phyloP scores from a whole-genome alignment of 2,329 filamentous ascomycete genomes.

The Talaromyces albobiverticillius region DNA sequence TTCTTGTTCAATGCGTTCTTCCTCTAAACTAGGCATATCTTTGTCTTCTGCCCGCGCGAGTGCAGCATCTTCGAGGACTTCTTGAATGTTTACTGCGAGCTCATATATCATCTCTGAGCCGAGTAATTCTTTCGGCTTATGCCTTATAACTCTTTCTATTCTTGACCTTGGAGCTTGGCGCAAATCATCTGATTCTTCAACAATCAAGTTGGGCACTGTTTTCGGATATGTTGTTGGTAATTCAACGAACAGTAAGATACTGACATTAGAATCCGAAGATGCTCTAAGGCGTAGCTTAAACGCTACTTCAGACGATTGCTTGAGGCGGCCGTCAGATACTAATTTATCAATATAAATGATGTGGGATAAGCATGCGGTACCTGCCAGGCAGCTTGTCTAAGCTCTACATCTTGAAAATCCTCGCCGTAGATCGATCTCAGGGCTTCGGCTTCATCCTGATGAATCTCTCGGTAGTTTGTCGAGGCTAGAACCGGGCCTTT shows the following conservation, averaged over 20 bases:
- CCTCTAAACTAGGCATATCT: slow-evolving; percentile 79
- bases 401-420: slow-evolving; percentile 74
- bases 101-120: slow-evolving; percentile 66
- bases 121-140: slow-evolving; percentile 63
- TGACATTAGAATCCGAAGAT: slow-evolving; percentile 68
- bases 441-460: slow-evolving; percentile 82
- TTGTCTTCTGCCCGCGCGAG: slow-evolving; percentile 70
- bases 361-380: slow-evolving; percentile 47
- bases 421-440: slow-evolving; percentile 86
- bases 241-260: slow-evolving; percentile 70
- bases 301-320: slow-evolving; percentile 74
- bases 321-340: slow-evolving; percentile 12
- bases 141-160: slow-evolving; percentile 66
- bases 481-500: slow-evolving; percentile 33
- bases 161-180: slow-evolving; percentile 69
- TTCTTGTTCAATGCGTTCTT: slow-evolving; percentile 82
- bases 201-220: slow-evolving; percentile 67
- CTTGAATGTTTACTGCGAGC: slow-evolving; percentile 59
- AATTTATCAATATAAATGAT: not conserved
- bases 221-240: slow-evolving; percentile 91
- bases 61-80: slow-evolving; percentile 82
- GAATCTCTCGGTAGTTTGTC: slow-evolving; percentile 75
- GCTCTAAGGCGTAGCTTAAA: slow-evolving; percentile 79
- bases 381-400: slow-evolving; percentile 76
- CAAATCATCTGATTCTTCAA: slow-evolving; percentile 64